Evolutionary conservation across 768 basidiomycete genomes (phyloP), one percentile per base, ranked within the genome.

Genomic region (Lentinula lateritia): DNA sequence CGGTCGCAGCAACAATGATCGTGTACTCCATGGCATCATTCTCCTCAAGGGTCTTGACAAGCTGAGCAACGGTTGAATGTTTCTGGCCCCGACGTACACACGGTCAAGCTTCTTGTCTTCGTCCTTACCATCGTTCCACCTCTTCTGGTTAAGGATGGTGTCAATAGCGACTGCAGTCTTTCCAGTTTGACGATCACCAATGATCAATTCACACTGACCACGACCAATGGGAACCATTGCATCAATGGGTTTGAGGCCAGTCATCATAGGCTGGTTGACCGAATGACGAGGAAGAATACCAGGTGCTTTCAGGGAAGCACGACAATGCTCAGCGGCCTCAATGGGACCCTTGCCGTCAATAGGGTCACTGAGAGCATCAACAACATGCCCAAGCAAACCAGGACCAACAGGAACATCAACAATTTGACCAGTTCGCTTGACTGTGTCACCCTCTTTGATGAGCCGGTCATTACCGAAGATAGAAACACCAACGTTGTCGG

Each of bases 151-250:
- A 69, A 99, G 93, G 74, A 99, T 99, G 74, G 97, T 97, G 83
- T 99, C 97, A 78, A 99, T 91, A 68, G 97, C 97, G 72, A 99
- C 96, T 64, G 97, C 97, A 61, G 95, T 98, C 81, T 99, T 99
- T 63, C 97, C 97, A 64, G 97, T 99, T 74, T 99, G 97, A 89
- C 97, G 95, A 74, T 99, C 97, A 87, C 97, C 97, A 70, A 99
- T 99, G 77, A 99, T 99, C 62, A 99, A 85, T 80, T 99, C 97
- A 92, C 97, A 96, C 82, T 99, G 97, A 65, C 97, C 97, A 89
- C 97, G 97, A 74, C 97, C 97, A 75, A 99, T 99, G 71, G 97
- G 97, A 67, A 99, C 97, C 95, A 99, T 97, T 75, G 97, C 96
- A 78, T 99, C 97, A 76, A 99, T 98, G 74, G 96, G 95, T 83